Evolutionary conservation across 1,284 basidiomycete species (phyloP), one percentile per base, ranked within the genome.

Genomic region (Rhodotorula mucilaginosa): DNA sequence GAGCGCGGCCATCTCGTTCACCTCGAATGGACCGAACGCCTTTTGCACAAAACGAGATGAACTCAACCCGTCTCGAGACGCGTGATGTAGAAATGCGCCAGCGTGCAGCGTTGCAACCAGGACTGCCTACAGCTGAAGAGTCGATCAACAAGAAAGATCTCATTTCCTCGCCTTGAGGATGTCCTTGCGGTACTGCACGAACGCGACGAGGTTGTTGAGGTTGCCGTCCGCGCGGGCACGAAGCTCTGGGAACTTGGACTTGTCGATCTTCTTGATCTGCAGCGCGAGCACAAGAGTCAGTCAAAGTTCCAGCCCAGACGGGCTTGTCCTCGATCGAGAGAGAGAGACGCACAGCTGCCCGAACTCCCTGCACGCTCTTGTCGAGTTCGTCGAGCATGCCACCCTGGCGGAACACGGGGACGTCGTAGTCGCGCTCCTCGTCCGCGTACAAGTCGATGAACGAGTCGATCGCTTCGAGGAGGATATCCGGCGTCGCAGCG

Each of bases 381-480:
- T 82, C 82, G 18, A 93, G 84, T 56, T 80, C 81, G 12, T 83
- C 81, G 10, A 89, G 80, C 83, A 81, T 90, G 68, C 79, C 86
- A 80, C 75, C 85, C 59, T 87, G 80, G 23, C 88, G 85, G 83
- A 97, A 98, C 18, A 83, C 84, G 75, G 89, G 90, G 69, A 86
- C 77, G 81, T 99, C 95, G 80, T 91, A 97, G 0, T 88, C 85
- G 62, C 88, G 82, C 15, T 83, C 86, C 81, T 99, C 97, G 82
- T 99, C 96, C 2, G 94, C 92, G 81, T 92, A 99, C 63, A 96
- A 90, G 81, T 98, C 96, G 75, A 98, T 92, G 61, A 98, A 81
- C 39, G 90, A 91, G 51, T 96, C 94, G 47, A 89, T 83, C 1
- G 88, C 87, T 77, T 96, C 92, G 26, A 97, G 84, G 68, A 91